Conservation (phyloP, 371 early-diverging fungal genomes). For the Antonospora locustae region DNA sequence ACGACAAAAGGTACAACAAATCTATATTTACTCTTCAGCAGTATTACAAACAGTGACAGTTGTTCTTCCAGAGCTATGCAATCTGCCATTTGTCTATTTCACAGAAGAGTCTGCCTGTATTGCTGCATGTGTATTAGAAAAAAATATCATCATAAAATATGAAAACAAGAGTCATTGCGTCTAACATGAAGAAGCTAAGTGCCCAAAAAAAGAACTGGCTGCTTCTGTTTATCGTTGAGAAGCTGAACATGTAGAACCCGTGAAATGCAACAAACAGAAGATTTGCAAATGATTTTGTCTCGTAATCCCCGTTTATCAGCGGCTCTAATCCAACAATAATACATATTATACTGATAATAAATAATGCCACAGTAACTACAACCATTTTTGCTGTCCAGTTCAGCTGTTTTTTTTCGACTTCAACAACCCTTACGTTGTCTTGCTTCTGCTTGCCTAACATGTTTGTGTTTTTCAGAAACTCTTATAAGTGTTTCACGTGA, state of each 20-base stretch:
- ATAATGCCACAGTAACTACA: conserved; percentile 12
- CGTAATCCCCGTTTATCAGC: conserved; percentile 24
- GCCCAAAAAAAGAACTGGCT: conserved; percentile 43
- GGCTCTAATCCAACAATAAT: conserved; percentile 31
- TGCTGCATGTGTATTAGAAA: no score
- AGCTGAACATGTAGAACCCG: conserved; percentile 31
- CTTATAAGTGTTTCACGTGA: no score
- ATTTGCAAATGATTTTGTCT: conserved; percentile 29
- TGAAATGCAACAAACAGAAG: conserved; percentile 29
- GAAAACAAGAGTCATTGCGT: conserved; percentile 22
- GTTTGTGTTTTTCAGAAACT: no score
- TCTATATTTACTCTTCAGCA: conserved; percentile 54
- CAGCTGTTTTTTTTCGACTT: no score
- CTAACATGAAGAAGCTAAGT: conserved; percentile 18
- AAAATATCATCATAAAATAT: conserved; percentile 36
- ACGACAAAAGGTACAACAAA: conserved; percentile 55
- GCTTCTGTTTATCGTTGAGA: conserved; percentile 26
- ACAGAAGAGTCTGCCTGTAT: no score
- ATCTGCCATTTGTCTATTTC: no score
- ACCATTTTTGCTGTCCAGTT: conserved; percentile 26
- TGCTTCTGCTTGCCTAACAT: no score
- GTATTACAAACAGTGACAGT: conserved; percentile 42
- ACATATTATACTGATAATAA: conserved; percentile 12
- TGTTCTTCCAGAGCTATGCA: no score
- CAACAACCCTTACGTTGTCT: no score